Evolutionary conservation across 805 yeast species (phyloP), one percentile per base, ranked within the genome.

Genomic region (Nakazawaea ambrosiae): DNA sequence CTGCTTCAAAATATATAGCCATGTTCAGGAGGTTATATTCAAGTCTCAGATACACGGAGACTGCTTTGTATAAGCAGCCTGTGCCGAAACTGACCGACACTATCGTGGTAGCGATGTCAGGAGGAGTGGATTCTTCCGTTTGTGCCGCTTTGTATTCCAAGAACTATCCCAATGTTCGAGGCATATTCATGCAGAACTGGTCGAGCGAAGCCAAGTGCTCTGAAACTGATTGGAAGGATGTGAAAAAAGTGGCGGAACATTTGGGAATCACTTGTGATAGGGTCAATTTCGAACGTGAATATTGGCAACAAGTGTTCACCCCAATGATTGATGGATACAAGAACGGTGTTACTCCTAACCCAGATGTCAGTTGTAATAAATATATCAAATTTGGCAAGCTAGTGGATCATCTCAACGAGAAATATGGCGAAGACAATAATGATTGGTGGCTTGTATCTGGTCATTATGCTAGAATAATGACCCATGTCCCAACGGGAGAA

Each of bases 111-210:
- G 96, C 97, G 6, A 85, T 92, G 96, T 86, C 96, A 1, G 84
- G 95, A 0, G 98, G 98, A 0, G 97, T 92, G 1, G 98, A 92
- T 57, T 89, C 97, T 0, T 81, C 96, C 1, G 87, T 89, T 1
- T 74, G 83, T 3, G 97, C 97, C 0, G 77, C 83, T 0, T 39
- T 84, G 43, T 78, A 68, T 47, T 64, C 85, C 5, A 58, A 65
- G n/a, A 53, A 61, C 24, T 74, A 69, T 47, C 61, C 63, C 3
- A 75, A 82, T 32, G 92, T 84, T 2, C 58, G 68, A 31, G 98
- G 97, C 0, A 68, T 92, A 2, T 90, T 84, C 58, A 92, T 92
- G 97, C 83, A 87, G 28, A 92, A 92, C 60, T 92, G 97, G 97
- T 66, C 77, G 1, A 69, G 40, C 11, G 48, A 70, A 36, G 52